Conservation (phyloP, 306 rosid genomes). For the Myrica gale region DNA sequence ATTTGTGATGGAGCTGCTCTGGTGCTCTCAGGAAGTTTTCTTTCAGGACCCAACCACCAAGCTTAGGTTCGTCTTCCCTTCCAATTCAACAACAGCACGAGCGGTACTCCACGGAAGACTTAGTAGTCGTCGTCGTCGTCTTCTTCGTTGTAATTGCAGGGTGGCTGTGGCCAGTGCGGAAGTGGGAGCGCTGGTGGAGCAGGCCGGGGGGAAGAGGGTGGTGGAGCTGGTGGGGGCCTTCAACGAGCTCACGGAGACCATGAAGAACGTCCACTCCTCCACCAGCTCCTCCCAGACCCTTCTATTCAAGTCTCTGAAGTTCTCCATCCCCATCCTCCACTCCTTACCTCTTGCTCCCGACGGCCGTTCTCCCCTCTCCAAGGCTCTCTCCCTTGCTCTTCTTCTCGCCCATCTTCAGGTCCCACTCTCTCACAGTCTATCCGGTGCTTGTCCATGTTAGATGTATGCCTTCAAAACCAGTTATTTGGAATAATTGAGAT, state of each 20-base stretch:
- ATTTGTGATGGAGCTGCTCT: neutral
- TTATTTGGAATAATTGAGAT: too few relatives aligned
- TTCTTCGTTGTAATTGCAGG: neutral
- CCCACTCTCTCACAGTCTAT: too few relatives aligned
- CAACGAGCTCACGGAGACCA: slow-evolving; percentile 71
- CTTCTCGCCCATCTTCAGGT: slow-evolving; percentile 85
- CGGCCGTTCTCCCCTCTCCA: slow-evolving; percentile 83
- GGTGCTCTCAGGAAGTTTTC: neutral
- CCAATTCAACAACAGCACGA: neutral
- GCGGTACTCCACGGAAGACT: neutral
- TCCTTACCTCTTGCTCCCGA: slow-evolving; percentile 54
- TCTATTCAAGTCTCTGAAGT: slow-evolving; percentile 74
- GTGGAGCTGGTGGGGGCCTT: slow-evolving; percentile 89
- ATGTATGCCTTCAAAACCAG: too few relatives aligned
- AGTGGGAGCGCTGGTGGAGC: slow-evolving; percentile 28
- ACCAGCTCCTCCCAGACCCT: slow-evolving; percentile 52
- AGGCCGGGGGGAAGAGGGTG: slow-evolving; percentile 78
- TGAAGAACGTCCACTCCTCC: slow-evolving; percentile 58
- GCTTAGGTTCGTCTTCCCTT: neutral
- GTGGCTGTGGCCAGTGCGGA: neutral
- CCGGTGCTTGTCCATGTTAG: too few relatives aligned
- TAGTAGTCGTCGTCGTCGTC: neutral
- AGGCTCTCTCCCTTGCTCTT: slow-evolving; percentile 68
- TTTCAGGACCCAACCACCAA: neutral
- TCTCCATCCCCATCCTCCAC: slow-evolving; percentile 71